Base-by-base conservation (phyloP, 1,284 basidiomycete species). In the Entoloma clypeatum region DNA sequence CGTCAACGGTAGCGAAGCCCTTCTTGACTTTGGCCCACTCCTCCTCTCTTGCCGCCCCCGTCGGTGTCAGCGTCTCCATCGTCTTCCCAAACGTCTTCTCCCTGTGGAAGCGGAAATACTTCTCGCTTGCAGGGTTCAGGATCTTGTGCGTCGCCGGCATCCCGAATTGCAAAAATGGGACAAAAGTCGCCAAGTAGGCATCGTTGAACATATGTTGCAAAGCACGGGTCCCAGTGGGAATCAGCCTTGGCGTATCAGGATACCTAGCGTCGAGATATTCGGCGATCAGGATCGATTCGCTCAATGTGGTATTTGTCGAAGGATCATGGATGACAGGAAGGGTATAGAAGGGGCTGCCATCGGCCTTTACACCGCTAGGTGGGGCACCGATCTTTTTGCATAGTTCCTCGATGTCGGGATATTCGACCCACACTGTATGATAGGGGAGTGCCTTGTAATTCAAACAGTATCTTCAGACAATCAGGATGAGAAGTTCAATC, bases 211-310 rank as follows among this genome's bases (percentile, higher is more conserved):
- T 25, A 24, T 42, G 22, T 33, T 48, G 41, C 3, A 71, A 54
- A 8, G 58, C 55, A 18, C 32, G 47, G 1, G 59, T 54, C 17
- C 56, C 54, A 7, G 36, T 16, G 0, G 61, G 63, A 21, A 66
- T 44, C 7, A 64, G 41, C 26, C 39, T 42, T n/a, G 48, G 53
- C 1, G 61, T 59, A 30, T 62, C 57, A 2, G 70, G 69, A 53
- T 71, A 72, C 8, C 60, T 61, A 28, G 53, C 49, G 46, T 72
- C 70, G 33, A 72, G 59, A 41, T 70, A 71, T 21, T 60, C 49
- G 1, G 65, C 69, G 39, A 73, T 72, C 21, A 28, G 30, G 6
- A 47, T 7, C 4, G 67, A 68, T 27, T 72, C 68, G 5, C 61
- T 50, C 14, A 72, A 45, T 33, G 53, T 46, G 2, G 46, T 46